A percentile compares a stretch with the other conserved stretches of the same genome.
Evolutionary conservation across 768 basidiomycete genomes (phyloP).

Genomic region (Macrolepiota fuliginosa): DNA sequence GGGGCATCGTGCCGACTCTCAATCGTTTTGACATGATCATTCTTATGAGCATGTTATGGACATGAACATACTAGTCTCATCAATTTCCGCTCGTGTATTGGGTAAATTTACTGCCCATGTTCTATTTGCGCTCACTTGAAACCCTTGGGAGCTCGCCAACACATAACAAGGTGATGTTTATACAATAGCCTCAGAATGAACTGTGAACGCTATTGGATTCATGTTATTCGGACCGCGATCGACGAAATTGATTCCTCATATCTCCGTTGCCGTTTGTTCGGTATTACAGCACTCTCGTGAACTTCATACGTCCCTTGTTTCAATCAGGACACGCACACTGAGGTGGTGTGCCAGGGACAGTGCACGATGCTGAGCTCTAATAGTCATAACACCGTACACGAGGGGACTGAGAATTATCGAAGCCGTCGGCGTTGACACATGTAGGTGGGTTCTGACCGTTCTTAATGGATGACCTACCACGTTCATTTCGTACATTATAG

Average conservation of each 20-base stretch:
- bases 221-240: not conserved
- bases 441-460: not conserved
- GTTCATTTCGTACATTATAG: not conserved
- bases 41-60: not conserved
- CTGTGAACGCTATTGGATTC: not conserved
- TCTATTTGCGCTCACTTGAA: not conserved
- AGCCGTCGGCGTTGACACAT: constrained; percentile 3
- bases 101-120: not conserved
- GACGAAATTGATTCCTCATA: not conserved
- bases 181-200: not conserved
- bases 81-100: not conserved
- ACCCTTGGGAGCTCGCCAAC: not conserved
- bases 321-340: too few species aligned
- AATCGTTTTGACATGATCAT: not conserved
- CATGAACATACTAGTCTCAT: not conserved
- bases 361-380: not conserved
- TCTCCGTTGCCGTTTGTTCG: not conserved
- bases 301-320: not conserved
- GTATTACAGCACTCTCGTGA: too few species aligned
- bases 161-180: not conserved
- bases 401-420: constrained; percentile 8
- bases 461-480: not conserved
- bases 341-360: not conserved
- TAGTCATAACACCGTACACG: constrained; percentile 3
- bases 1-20: not conserved